Percentiles rank a stretch among this genome's conserved stretches.
Evolutionary conservation across 2,329 filamentous ascomycete genomes (phyloP).

Genomic region (Trichoderma asperellum): DNA sequence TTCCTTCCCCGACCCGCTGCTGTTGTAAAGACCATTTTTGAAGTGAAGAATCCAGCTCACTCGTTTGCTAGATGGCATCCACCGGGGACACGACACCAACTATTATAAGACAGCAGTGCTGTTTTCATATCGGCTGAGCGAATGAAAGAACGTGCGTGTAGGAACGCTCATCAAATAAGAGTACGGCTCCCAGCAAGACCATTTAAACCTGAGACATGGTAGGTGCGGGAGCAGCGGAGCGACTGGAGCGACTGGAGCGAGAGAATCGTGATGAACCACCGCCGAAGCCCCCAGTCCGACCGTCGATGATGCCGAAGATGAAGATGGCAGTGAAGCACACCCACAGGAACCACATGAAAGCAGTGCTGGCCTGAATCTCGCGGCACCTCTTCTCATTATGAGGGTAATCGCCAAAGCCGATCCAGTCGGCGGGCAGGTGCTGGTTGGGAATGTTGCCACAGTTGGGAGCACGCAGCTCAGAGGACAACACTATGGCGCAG

Average conservation of each 20-base stretch:
- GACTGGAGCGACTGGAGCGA: constrained; percentile 36
- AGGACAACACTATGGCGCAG: constrained; percentile 69
- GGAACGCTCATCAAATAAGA: background rate
- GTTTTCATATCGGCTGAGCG: background rate
- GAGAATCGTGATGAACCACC: constrained; percentile 42
- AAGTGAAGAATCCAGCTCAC: background rate
- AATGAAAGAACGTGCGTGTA: background rate
- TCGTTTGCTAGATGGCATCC: constrained; percentile 6
- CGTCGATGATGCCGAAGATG: constrained; percentile 58
- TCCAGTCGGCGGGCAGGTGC: constrained; percentile 51
- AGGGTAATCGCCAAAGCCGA: constrained; percentile 62
- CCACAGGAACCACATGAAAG: constrained; percentile 81
- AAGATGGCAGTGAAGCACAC: constrained; percentile 61
- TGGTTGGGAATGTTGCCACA: constrained; percentile 58
- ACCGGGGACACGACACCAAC: constrained; percentile 7
- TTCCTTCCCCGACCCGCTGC: background rate
- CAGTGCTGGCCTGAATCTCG: constrained; percentile 73
- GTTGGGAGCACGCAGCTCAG: constrained; percentile 69
- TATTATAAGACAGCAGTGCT: constrained; percentile 5
- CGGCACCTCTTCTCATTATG: constrained; percentile 69
- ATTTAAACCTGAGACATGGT: constrained; percentile 56
- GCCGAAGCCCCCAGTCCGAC: constrained; percentile 49
- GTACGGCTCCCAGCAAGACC: background rate
- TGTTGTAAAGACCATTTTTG: background rate
- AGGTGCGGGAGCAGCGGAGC: constrained; percentile 41